Conservation (phyloP, 169 alveolate species). For the Plasmodium sp. region DNA sequence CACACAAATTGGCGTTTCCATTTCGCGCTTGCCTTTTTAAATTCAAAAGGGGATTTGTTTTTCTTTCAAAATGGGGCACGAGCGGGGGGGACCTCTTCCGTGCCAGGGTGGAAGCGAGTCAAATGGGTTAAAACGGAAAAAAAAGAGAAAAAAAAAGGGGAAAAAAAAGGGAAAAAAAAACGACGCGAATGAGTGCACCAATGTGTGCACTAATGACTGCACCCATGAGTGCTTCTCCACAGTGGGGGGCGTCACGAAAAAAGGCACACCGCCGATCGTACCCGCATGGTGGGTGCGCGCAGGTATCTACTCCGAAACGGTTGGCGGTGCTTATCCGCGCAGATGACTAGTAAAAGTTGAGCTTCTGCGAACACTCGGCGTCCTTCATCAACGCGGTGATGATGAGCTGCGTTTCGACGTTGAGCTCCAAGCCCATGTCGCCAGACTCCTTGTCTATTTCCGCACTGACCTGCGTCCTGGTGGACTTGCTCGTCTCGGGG, state of each 20-base stretch:
- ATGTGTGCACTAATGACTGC: no score
- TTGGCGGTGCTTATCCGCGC: background rate
- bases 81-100: background rate
- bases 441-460: constrained; percentile 71
- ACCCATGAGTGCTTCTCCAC: background rate
- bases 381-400: constrained; percentile 73
- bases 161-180: background rate
- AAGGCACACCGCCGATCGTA: background rate
- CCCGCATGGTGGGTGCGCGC: background rate
- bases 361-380: constrained; percentile 43
- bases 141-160: background rate
- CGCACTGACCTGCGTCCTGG: constrained; percentile 39
- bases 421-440: constrained; percentile 65
- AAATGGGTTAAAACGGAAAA: background rate
- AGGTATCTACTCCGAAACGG: background rate
- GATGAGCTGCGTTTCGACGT: constrained; percentile 55
- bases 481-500: background rate
- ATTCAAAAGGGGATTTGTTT: background rate
- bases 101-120: background rate
- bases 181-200: background rate
- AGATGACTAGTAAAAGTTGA: constrained; percentile 22
- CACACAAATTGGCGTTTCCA: background rate
- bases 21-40: background rate
- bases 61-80: background rate
- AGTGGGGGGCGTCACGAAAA: background rate